phyloP scores from a whole-genome alignment of 2,329 filamentous ascomycete species.

The Chrysosporium keratinophilum region DNA sequence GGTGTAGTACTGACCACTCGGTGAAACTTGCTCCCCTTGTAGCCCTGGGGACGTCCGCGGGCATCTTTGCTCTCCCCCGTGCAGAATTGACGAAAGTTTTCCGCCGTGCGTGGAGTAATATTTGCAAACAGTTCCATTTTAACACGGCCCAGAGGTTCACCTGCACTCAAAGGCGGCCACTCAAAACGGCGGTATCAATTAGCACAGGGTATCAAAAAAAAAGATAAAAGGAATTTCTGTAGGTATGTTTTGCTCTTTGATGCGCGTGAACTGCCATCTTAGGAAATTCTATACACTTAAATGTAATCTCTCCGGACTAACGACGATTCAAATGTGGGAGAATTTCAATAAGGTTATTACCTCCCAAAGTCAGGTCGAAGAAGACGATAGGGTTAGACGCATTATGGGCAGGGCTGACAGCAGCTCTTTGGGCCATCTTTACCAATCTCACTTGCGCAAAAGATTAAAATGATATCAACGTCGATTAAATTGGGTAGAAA shows the following conservation, averaged over 20 bases:
- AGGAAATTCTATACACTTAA: neutral
- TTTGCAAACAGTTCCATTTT: conserved; percentile 86
- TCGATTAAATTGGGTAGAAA: too few species aligned
- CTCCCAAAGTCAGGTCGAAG: conserved; percentile 40
- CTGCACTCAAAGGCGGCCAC: conserved; percentile 36
- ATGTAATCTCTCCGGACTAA: neutral
- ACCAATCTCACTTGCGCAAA: neutral
- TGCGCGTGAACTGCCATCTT: too few species aligned
- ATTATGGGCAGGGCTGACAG: neutral
- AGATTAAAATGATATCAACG: neutral
- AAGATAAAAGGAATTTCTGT: neutral
- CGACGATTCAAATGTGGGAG: neutral
- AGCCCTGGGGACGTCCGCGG: conserved; percentile 71
- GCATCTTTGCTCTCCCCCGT: conserved; percentile 81
- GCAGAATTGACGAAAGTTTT: conserved; percentile 96
- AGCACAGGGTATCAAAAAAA: neutral
- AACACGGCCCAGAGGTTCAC: conserved; percentile 74
- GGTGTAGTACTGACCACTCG: conserved; percentile 57
- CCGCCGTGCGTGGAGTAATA: conserved; percentile 74
- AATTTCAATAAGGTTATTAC: conserved; percentile 24
- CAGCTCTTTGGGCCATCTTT: conserved; percentile 3
- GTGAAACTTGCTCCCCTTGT: conserved; percentile 91
- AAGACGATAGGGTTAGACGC: conserved; percentile 36
- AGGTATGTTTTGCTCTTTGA: too few species aligned
- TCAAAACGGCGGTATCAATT: neutral